Evolutionary conservation across 345 rosid genomes (phyloP).

Genomic region (Eucalyptus rudis): DNA sequence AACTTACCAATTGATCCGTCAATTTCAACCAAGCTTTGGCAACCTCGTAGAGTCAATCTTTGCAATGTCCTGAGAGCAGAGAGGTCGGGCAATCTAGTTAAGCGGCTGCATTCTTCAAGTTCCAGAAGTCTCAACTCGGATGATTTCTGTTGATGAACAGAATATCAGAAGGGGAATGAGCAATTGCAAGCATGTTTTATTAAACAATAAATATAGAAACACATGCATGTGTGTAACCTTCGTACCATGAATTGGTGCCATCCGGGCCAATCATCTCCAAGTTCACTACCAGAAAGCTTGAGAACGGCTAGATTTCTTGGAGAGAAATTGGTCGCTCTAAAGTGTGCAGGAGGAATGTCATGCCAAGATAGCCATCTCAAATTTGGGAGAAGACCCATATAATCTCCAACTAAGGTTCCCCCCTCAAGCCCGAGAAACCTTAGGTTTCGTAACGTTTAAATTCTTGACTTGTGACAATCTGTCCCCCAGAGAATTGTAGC

Average conservation of each 20-base stretch:
- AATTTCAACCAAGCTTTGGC: neutral
- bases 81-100: neutral
- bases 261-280: neutral
- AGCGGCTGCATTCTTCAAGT: neutral
- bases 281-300: neutral
- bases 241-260: neutral
- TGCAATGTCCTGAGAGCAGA: neutral
- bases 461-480: neutral
- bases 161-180: neutral
- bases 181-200: neutral
- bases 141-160: neutral
- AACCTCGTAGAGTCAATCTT: neutral
- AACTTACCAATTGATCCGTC: neutral
- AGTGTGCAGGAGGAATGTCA: neutral
- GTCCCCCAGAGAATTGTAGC: neutral
- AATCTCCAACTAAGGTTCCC: no score
- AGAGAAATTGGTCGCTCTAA: neutral
- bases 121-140: neutral
- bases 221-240: no score
- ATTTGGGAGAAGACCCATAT: no score
- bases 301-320: neutral
- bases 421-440: no score
- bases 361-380: neutral
- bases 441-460: neutral
- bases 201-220: no score